These are phyloP conservation scores for Mixia osmundae DNA, from an alignment of 1,284 basidiomycete species.

Conservation along the genomic window DNA sequence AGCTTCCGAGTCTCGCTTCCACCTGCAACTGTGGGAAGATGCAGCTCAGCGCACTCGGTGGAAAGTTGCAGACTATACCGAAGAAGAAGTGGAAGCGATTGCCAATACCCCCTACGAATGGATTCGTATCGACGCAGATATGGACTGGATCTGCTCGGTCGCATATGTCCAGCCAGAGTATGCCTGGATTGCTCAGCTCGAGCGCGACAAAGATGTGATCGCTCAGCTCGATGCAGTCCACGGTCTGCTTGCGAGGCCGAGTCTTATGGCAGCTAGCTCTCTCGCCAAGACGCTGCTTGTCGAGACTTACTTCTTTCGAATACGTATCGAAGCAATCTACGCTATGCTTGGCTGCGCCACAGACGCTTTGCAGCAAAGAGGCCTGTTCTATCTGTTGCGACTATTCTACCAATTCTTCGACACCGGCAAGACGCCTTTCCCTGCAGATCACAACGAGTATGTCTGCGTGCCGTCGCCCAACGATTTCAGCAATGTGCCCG, in stretches of 20 bases:
- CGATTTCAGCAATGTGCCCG: slow-evolving; percentile 70
- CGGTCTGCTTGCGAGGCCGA: slow-evolving; percentile 56
- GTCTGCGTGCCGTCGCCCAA: slow-evolving; percentile 77
- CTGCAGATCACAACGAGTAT: too few species aligned
- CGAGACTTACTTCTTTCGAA: slow-evolving; percentile 88
- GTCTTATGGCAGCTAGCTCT: slow-evolving; percentile 67
- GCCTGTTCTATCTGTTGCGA: slow-evolving; percentile 87
- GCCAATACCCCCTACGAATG: slow-evolving; percentile 91
- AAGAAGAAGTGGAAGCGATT: slow-evolving; percentile 81
- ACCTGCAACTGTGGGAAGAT: slow-evolving; percentile 90
- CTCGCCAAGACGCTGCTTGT: slow-evolving; percentile 83
- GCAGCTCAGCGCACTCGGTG: slow-evolving; percentile 75
- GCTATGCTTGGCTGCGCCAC: too few species aligned
- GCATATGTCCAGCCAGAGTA: slow-evolving; percentile 90
- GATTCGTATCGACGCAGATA: slow-evolving; percentile 97
- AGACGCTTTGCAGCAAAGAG: too few species aligned
- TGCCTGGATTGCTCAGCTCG: slow-evolving; percentile 96
- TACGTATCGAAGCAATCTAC: slow-evolving; percentile 78
- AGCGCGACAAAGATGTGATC: slow-evolving; percentile 90
- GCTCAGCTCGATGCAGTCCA: slow-evolving; percentile 86
- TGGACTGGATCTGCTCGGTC: slow-evolving; percentile 87
- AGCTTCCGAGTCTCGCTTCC: too few species aligned
- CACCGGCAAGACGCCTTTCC: too few species aligned
- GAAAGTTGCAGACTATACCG: slow-evolving; percentile 95
- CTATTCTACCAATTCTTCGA: slow-evolving; percentile 79